Conservation (phyloP, 2,329 filamentous ascomycete species). For the Emmonsia crescens region DNA sequence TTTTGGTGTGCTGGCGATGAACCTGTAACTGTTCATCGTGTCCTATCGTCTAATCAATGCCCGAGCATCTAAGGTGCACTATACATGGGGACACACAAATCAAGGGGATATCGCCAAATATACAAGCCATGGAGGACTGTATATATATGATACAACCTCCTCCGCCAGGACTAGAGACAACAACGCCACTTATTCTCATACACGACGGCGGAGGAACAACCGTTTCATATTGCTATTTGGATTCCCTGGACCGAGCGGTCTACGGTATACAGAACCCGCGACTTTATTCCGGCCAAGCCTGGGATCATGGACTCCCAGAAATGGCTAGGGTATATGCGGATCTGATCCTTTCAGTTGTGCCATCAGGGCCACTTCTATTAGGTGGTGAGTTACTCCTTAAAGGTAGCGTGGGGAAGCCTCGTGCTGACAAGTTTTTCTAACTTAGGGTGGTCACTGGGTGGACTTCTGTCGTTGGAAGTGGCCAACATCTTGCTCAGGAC, state of each 20-base stretch:
- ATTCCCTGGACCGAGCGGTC: constrained; percentile 38
- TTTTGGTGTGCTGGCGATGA: neutral
- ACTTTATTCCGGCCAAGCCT: constrained; percentile 39
- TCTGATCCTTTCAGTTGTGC: constrained; percentile 30
- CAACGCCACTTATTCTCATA: constrained; percentile 43
- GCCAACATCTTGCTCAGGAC: constrained; percentile 11
- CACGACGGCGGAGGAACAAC: constrained; percentile 53
- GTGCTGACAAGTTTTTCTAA: neutral
- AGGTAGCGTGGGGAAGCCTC: neutral
- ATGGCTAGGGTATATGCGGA: constrained; percentile 44
- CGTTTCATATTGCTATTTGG: constrained; percentile 47
- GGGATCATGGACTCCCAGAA: constrained; percentile 43
- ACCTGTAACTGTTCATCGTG: neutral
- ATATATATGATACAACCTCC: constrained; percentile 11
- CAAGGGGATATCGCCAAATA: neutral
- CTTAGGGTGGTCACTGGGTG: constrained; percentile 17
- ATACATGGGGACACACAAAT: too few relatives aligned
- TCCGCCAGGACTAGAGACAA: constrained; percentile 3
- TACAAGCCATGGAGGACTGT: constrained; percentile 8
- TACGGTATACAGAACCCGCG: constrained; percentile 48
- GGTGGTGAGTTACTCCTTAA: constrained; percentile 10
- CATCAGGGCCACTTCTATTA: constrained; percentile 12
- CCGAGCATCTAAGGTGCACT: too few relatives aligned
- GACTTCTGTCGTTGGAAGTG: constrained; percentile 14
- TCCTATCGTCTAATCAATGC: neutral